A percentile compares a stretch with the other conserved stretches of the same genome.
Conservation (phyloP, 495 filamentous ascomycete species). For the Letharia lupina region DNA sequence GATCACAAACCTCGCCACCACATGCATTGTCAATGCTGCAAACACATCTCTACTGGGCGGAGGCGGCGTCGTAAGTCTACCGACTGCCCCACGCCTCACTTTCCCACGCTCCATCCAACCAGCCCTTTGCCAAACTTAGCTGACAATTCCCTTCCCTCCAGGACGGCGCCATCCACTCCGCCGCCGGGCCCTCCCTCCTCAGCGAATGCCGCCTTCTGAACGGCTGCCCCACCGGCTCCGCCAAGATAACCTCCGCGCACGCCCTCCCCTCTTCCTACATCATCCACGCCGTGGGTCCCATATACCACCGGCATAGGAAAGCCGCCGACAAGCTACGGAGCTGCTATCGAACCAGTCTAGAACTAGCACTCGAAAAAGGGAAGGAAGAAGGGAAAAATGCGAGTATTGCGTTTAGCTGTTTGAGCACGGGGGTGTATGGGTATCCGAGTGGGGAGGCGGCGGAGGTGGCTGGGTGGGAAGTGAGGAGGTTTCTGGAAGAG, state of each 20-base stretch:
- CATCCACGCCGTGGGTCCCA: constrained; percentile 84
- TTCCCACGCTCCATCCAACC: background rate
- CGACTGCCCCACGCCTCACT: constrained; percentile 13
- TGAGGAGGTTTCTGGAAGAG: constrained; percentile 60
- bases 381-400: constrained; percentile 22
- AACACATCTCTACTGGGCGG: constrained; percentile 73
- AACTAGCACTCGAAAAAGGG: constrained; percentile 57
- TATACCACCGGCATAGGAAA: constrained; percentile 46
- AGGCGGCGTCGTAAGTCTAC: constrained; percentile 54
- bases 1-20: constrained; percentile 73
- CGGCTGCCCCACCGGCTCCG: constrained; percentile 69
- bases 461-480: constrained; percentile 54
- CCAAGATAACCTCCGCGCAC: constrained; percentile 78
- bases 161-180: constrained; percentile 77
- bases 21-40: constrained; percentile 89
- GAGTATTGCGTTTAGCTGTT: constrained; percentile 70
- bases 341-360: constrained; percentile 69
- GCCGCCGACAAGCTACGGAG: constrained; percentile 46
- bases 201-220: constrained; percentile 58
- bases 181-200: constrained; percentile 62
- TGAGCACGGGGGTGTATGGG: constrained; percentile 86
- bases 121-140: background rate
- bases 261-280: constrained; percentile 65
- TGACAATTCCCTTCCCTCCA: constrained; percentile 4
- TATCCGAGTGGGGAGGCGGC: constrained; percentile 73